These are phyloP conservation scores for Pyrenophora seminiperda DNA, from an alignment of 2,329 filamentous ascomycete species.

Conservation along the genomic window DNA sequence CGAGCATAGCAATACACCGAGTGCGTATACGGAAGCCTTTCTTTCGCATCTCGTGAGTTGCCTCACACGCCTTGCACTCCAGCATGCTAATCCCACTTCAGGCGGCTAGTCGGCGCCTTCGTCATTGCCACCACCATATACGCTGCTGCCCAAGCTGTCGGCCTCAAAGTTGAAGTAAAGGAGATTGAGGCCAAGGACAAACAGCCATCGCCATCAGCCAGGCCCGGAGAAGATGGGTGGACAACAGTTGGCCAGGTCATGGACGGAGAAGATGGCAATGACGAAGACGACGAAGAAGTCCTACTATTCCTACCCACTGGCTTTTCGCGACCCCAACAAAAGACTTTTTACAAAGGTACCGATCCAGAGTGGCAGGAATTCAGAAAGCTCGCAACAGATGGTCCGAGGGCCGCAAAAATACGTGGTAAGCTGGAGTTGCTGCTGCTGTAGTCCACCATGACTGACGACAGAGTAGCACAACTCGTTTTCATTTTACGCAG, in stretches of 20 bases:
- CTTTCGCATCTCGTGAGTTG: constrained; percentile 43
- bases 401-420: constrained; percentile 47
- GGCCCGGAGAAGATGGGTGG: constrained; percentile 14
- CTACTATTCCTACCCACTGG: constrained; percentile 57
- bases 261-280: constrained; percentile 39
- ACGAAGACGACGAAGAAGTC: constrained; percentile 38
- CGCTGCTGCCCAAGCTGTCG: constrained; percentile 29
- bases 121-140: constrained; percentile 27
- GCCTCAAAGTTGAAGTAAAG: constrained; percentile 32
- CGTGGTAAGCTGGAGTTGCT: constrained; percentile 32
- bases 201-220: constrained; percentile 11
- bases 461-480: constrained; percentile 35
- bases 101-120: constrained; percentile 33
- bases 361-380: constrained; percentile 62
- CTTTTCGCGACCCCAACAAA: constrained; percentile 48
- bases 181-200: constrained; percentile 18
- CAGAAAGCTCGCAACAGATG: constrained; percentile 52
- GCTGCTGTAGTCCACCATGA: not conserved
- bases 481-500: constrained; percentile 48
- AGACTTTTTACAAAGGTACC: constrained; percentile 55
- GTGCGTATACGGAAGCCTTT: constrained; percentile 50
- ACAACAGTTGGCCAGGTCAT: constrained; percentile 27
- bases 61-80: constrained; percentile 1
- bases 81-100: constrained; percentile 19
- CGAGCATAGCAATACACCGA: constrained; percentile 41